Conservation (phyloP, 2,329 filamentous ascomycete species). For the Fusarium beomiforme region DNA sequence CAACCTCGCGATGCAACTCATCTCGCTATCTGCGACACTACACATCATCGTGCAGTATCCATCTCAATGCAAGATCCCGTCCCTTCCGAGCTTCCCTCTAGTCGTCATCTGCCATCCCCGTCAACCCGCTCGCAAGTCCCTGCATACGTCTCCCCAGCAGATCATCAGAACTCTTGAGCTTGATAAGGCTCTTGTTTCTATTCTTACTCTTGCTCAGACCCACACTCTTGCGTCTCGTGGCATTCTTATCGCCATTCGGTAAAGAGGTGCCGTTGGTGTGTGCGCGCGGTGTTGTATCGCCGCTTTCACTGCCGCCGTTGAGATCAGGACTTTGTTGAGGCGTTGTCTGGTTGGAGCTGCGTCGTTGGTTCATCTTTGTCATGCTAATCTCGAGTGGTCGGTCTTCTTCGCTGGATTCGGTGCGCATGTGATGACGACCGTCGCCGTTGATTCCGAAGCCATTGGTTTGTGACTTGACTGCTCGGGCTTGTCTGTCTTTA, state of each 20-base stretch:
- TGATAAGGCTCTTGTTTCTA: constrained; percentile 60
- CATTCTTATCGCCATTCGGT: constrained; percentile 40
- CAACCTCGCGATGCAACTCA: constrained; percentile 15
- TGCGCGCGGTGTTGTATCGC: constrained; percentile 25
- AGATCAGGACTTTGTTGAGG: constrained; percentile 20
- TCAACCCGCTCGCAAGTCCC: constrained; percentile 64
- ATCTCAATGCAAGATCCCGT: constrained; percentile 8
- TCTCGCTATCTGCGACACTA: constrained; percentile 19
- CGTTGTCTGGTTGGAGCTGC: constrained; percentile 39
- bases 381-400: constrained; percentile 83
- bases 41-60: not conserved
- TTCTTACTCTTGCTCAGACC: constrained; percentile 50
- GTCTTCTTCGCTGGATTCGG: constrained; percentile 81
- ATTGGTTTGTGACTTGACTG: constrained; percentile 4
- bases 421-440: constrained; percentile 47
- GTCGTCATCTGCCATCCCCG: constrained; percentile 58
- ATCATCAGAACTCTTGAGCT: constrained; percentile 67
- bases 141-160: constrained; percentile 67
- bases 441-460: constrained; percentile 36
- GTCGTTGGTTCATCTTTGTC: constrained; percentile 56
- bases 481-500: constrained; percentile 28
- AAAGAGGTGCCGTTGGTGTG: constrained; percentile 23
- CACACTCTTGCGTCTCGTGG: constrained; percentile 42
- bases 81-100: constrained; percentile 34
- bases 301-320: constrained; percentile 31